Conservation (phyloP, 1,284 basidiomycete species). For the Apiotrichum sp. region DNA sequence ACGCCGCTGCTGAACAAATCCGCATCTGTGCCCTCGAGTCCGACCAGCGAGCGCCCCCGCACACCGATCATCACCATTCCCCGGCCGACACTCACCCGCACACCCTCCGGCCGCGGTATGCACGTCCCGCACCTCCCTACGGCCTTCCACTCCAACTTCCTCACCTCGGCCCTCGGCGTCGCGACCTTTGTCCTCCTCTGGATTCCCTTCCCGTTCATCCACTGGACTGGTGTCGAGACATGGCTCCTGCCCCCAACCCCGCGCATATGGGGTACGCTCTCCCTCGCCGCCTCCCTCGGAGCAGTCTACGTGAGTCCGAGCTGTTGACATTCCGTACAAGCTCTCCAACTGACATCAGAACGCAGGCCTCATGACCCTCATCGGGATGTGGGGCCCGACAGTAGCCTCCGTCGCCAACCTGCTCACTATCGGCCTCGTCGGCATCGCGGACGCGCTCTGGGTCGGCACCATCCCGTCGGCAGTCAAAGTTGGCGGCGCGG, state of each 20-base stretch:
- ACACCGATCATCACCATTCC: not conserved
- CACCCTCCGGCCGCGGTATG: not conserved
- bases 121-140: conserved; percentile 28
- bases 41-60: not conserved
- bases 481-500: conserved; percentile 40
- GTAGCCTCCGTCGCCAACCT: conserved; percentile 46
- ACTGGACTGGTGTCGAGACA: conserved; percentile 37
- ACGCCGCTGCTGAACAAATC: conserved; percentile 9
- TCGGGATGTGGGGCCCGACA: conserved; percentile 46
- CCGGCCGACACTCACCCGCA: not conserved
- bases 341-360: conserved; percentile 24
- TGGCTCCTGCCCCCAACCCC: conserved; percentile 26
- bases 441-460: conserved; percentile 42
- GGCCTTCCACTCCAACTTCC: conserved; percentile 45
- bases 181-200: conserved; percentile 40
- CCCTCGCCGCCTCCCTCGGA: conserved; percentile 33
- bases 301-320: conserved; percentile 37
- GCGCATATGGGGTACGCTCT: conserved; percentile 24
- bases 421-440: conserved; percentile 45
- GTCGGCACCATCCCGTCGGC: conserved; percentile 33
- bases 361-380: conserved; percentile 46
- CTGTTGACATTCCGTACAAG: no score
- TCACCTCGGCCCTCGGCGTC: conserved; percentile 43
- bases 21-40: not conserved
- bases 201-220: conserved; percentile 38